A percentile compares a stretch with the other conserved stretches of the same genome.
Conservation (phyloP, 169 alveolate genomes). For the Plasmodium coatneyi region DNA sequence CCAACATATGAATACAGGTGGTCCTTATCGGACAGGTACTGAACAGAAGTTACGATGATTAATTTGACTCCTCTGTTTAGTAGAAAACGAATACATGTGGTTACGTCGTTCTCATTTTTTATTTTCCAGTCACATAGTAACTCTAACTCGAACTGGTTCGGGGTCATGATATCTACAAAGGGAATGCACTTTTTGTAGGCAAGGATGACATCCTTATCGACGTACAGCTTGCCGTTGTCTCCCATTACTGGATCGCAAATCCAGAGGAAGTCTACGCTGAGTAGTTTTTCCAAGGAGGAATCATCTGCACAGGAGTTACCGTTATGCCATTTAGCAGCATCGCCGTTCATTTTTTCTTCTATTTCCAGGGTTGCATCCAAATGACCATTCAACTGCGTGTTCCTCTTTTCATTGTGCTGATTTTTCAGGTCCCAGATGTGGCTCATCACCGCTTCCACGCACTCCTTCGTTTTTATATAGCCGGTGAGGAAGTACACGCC, state of each 20-base stretch:
- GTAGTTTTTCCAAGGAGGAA: conserved; percentile 22
- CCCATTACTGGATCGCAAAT: conserved; percentile 73
- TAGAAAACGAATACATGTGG: background rate
- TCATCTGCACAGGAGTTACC: background rate
- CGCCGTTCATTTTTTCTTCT: background rate
- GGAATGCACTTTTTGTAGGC: conserved; percentile 21
- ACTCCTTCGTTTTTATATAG: conserved; percentile 33
- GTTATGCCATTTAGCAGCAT: background rate
- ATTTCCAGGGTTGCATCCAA: background rate
- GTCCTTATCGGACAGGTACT: conserved; percentile 24
- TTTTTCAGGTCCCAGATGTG: conserved; percentile 25
- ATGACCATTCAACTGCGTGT: background rate
- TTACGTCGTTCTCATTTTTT: conserved; percentile 38
- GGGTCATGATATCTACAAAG: conserved; percentile 52
- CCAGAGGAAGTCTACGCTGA: conserved; percentile 30
- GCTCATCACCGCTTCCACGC: conserved; percentile 30
- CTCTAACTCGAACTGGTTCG: conserved; percentile 65
- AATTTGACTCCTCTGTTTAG: conserved; percentile 43
- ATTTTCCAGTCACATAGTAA: conserved; percentile 46
- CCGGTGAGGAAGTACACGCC: conserved; percentile 56
- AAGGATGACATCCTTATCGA: conserved; percentile 18
- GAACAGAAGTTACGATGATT: conserved; percentile 50
- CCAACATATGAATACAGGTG: conserved; percentile 38
- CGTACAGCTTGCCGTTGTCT: conserved; percentile 55
- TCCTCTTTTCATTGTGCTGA: background rate